Percentiles rank a stretch among this genome's conserved stretches.
Evolutionary conservation across 768 basidiomycete species (phyloP).

Genomic region (Lentinula sp.): DNA sequence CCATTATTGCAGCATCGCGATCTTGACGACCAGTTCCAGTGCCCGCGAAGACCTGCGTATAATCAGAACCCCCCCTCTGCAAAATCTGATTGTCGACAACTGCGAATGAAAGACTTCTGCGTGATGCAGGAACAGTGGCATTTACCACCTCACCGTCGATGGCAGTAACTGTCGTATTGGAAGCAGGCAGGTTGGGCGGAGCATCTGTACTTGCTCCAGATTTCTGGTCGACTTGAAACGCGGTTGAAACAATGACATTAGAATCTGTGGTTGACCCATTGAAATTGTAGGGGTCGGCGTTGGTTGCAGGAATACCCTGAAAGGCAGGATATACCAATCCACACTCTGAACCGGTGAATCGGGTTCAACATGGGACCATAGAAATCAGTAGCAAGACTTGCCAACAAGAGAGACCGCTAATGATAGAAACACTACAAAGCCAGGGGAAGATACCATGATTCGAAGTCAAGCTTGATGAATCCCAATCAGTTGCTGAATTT

Average conservation of each 20-base stretch:
- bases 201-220: slow-evolving; percentile 20
- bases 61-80: slow-evolving; percentile 14
- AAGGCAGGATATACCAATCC: slow-evolving; percentile 1
- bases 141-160: slow-evolving; percentile 33
- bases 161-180: slow-evolving; percentile 34
- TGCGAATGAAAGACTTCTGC: slow-evolving; percentile 5
- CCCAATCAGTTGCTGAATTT: neutral
- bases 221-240: slow-evolving; percentile 32
- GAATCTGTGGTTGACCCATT: slow-evolving; percentile 22
- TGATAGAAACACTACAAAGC: neutral
- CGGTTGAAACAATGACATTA: slow-evolving; percentile 28
- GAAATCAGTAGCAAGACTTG: neutral
- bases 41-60: slow-evolving; percentile 32
- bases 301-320: slow-evolving; percentile 1
- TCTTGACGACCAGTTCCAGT: slow-evolving; percentile 27
- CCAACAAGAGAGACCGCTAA: slow-evolving; percentile 1
- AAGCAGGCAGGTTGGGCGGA: slow-evolving; percentile 28
- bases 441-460: neutral
- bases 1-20: slow-evolving; percentile 35
- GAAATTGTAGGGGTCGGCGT: neutral
- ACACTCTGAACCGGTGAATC: neutral
- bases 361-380: neutral
- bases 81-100: slow-evolving; percentile 2
- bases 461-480: neutral
- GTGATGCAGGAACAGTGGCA: slow-evolving; percentile 4